A percentile compares a stretch with the other conserved stretches of the same genome.
These are phyloP conservation scores for Lactifluus subvellereus DNA, from an alignment of 768 basidiomycete species.

Conservation along the genomic window DNA sequence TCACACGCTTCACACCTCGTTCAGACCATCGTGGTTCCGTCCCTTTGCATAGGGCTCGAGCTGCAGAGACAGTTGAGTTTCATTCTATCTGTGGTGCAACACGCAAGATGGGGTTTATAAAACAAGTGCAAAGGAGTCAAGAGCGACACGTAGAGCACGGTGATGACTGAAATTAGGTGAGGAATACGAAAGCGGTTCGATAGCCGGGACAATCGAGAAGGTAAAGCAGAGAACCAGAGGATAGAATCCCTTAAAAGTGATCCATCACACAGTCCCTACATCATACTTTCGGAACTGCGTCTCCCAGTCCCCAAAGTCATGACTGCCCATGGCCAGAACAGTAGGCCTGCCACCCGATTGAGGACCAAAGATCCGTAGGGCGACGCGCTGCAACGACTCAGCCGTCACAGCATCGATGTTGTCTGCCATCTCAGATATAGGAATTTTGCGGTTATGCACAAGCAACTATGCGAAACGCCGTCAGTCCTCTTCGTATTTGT, in stretches of 20 bases:
- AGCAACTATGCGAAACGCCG: slow-evolving; percentile 49
- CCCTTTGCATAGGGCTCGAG: not conserved
- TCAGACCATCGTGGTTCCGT: too few relatives aligned
- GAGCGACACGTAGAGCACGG: not conserved
- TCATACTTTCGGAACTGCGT: slow-evolving; percentile 66
- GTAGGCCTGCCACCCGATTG: slow-evolving; percentile 62
- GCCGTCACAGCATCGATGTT: slow-evolving; percentile 74
- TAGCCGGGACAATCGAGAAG: not conserved
- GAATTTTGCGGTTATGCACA: slow-evolving; percentile 80
- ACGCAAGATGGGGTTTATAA: not conserved
- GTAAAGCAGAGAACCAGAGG: not conserved
- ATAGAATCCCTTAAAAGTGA: not conserved
- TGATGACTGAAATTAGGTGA: not conserved
- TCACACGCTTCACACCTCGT: not conserved
- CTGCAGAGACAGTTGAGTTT: not conserved
- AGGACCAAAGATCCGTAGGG: slow-evolving; percentile 65
- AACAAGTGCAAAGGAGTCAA: not conserved
- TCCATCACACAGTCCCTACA: slow-evolving; percentile 34
- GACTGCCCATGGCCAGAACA: slow-evolving; percentile 76
- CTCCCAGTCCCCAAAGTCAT: slow-evolving; percentile 66
- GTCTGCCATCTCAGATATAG: slow-evolving; percentile 85
- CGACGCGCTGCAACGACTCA: slow-evolving; percentile 69
- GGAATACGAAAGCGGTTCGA: not conserved
- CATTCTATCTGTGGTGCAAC: not conserved
- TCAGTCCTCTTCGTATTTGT: not conserved